Percentiles rank a stretch among this genome's conserved stretches.
Conservation (phyloP, 192 early-diverging fungal species). For the Chytriomyces sp. region DNA sequence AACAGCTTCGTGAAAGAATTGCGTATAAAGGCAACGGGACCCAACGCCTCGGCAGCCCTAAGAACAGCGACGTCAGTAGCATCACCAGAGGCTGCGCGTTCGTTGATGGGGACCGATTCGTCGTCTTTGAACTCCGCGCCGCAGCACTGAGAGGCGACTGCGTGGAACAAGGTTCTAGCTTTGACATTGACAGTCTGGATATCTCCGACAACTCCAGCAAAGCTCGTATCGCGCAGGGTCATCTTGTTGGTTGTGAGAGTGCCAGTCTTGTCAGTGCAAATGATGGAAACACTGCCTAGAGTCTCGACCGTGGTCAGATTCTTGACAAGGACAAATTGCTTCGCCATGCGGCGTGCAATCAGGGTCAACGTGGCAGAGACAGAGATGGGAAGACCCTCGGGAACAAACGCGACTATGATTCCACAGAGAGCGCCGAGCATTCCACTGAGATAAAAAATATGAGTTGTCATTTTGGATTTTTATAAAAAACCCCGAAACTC, state of each 20-base stretch:
- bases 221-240: conserved; percentile 32
- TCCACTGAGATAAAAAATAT: conserved; percentile 9
- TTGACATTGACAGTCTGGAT: not conserved
- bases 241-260: conserved; percentile 84
- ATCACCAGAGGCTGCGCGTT: conserved; percentile 59
- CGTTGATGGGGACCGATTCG: conserved; percentile 51
- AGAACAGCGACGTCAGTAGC: conserved; percentile 41
- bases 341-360: conserved; percentile 75
- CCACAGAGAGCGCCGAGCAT: conserved; percentile 34
- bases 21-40: conserved; percentile 32
- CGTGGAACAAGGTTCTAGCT: conserved; percentile 6
- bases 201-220: conserved; percentile 4
- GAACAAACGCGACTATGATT: conserved; percentile 43
- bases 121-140: conserved; percentile 63
- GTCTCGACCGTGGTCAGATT: conserved; percentile 87
- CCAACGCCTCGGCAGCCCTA: conserved; percentile 42
- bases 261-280: conserved; percentile 91
- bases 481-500: too few relatives aligned
- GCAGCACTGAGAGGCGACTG: conserved; percentile 60
- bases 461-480: too few relatives aligned
- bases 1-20: conserved; percentile 66
- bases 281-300: conserved; percentile 74
- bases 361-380: conserved; percentile 76
- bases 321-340: conserved; percentile 71
- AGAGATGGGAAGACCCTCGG: conserved; percentile 73